Evolutionary conservation across 148 eudicot genomes (phyloP), one percentile per base, ranked within the genome.

Genomic region (Arctostaphylos glauca): DNA sequence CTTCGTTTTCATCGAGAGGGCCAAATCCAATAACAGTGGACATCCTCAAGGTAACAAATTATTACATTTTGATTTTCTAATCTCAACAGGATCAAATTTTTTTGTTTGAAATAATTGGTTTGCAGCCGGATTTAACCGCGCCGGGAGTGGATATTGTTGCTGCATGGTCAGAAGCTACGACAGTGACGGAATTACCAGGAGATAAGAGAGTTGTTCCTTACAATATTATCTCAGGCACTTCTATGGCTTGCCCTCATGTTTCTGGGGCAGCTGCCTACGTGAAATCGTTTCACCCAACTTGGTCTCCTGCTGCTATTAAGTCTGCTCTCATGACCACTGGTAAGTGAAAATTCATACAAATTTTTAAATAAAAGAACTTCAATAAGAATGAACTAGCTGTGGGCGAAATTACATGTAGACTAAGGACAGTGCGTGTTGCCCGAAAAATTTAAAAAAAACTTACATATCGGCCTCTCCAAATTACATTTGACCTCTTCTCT

Each of bases 291-390:
- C 79, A 92, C 77, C 94, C 94, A 0, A 54, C 68, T 16, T 92
- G 93, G 97, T 92, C 94, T 38, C 92, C 95, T 6, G 87, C 97
- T 16, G 92, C 95, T 7, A 88, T 93, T 8, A 92, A 87, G 87
- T 92, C 97, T 5, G 90, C 95, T 54, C 80, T 93, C 0, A 91
- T 93, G 91, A 93, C 97, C 9, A 88, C 97, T 46, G 95, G 94
- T 92, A 76, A 70, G 21, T 16, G 38, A 31, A 31, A 31, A 31
- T 31, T 31, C 38, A 31, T 0, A 31, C 1, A 31, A 31, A 31
- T 44, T 31, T 16, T 6, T 23, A 31, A 31, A 2, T 0, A 31
- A 8, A 1, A 4, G 5, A 9, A 15, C 38, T 31, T 31, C 38
- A 31, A 31, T 31, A 31, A 31, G 38, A 31, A 31, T 31, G 38